Base-by-base conservation (phyloP, 305 asterid species). In the Fraxinus nigra region DNA sequence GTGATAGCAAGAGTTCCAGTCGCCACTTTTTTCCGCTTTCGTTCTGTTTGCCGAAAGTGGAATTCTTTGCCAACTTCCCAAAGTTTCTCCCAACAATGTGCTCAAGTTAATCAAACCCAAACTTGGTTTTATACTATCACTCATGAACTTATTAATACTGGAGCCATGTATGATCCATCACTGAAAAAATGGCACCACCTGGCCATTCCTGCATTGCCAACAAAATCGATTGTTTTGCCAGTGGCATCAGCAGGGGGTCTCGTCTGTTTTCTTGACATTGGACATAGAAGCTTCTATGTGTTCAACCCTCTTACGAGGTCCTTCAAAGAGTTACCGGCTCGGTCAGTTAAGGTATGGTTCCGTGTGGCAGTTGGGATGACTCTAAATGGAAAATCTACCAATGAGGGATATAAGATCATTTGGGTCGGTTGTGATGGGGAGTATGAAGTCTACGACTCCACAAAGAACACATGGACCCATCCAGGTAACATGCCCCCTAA, bases 161-260 rank as follows among this genome's bases (percentile, higher is more conserved):
- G 99, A 84, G 97, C 97, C 37, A 93, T 94, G 97, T 96, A 92
- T 32, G 97, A 94, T 82, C 98, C 99, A 0, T 80, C 87, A 0
- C 69, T 78, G 61, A 91, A 85, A 87, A 92, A 91, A 86, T 96
- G 99, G 99, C 97, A 92, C 92, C 98, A 92, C 84, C 98, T 97
- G 2, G 87, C 95, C 1, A 85, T 90, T 35, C 95, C 97, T 4
- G 92, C 95, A 4, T 65, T 93, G 88, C 94, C 97, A 6, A 89
- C 98, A 32, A 92, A 92, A 81, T 82, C 87, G 34, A 92, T 91
- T 7, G 91, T 94, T 77, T 81, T 93, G 88, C 99, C 99, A 6
- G 97, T 96, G 84, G 98, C 99, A 69, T 94, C 99, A 32, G 97
- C 94, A 1, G 99, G 99, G 9, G 99, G 99, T 72, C 98, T 96